Base-by-base conservation (phyloP, 371 early-diverging fungal species). In the Rhizopus microsporus region DNA sequence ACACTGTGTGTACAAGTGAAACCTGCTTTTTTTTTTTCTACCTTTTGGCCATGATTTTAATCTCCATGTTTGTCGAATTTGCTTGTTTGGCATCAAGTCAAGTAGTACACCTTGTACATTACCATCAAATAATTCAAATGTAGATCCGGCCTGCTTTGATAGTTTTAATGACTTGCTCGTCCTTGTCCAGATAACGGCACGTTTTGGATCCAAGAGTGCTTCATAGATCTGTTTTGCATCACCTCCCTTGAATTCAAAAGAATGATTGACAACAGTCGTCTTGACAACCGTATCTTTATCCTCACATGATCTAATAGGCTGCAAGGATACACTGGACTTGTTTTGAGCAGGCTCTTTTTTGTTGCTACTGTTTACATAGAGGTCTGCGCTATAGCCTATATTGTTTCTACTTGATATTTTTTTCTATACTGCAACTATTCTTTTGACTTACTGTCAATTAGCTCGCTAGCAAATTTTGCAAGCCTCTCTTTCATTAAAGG, bases 31-130 rank as follows among this genome's bases (percentile, higher is more conserved):
- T 23, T 23, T 23, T 23, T 23, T 7, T 46, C 42, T 65, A 44
- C 77, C 89, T 66, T 80, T 79, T 13, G 94, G 92, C 97, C 97
- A 95, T 12, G 81, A 71, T 54, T 81, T 83, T 56, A 89, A 67
- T 45, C 95, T 80, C 97, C 96, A 95, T 59, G 85, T 87, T 76
- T 88, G 86, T 59, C 86, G 86, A 65, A 95, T 89, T 64, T 77
- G 85, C 69, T 89, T 83, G 57, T 84, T 83, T 34, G 81, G 77
- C 29, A 60, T 64, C 71, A 71, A 59, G n/a, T 23, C 34, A 32
- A 83, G 62, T 53, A 91, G 73, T 62, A 80, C 79, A 23, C 97
- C 97, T 29, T 87, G 83, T 39, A 97, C 88, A 67, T 94, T 93
- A 15, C 93, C 94, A 45, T 85, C 91, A 74, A 97, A 94, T 44